These are phyloP conservation scores for Colletotrichum acutatum DNA, from an alignment of 2,329 filamentous ascomycete genomes.

Conservation along the genomic window DNA sequence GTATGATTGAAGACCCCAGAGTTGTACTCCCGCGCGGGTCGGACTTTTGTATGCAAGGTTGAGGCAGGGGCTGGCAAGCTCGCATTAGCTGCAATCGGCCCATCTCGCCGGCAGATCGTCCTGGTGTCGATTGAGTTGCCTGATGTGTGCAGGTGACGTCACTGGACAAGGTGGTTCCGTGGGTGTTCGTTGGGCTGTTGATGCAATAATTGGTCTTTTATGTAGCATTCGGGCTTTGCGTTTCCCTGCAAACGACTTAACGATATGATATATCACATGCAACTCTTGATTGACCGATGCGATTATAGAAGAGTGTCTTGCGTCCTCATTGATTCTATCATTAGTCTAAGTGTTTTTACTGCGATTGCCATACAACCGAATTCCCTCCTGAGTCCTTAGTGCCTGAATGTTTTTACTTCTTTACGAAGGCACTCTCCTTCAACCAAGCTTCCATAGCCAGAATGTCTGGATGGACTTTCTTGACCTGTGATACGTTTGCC, in stretches of 20 bases:
- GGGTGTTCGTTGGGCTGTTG: not conserved
- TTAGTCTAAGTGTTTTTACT: too few relatives aligned
- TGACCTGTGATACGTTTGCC: not conserved
- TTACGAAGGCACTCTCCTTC: conserved; percentile 11
- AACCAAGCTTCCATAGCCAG: conserved; percentile 11
- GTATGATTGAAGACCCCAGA: not conserved
- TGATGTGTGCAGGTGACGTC: not conserved
- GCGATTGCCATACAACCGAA: too few relatives aligned
- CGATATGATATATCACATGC: not conserved
- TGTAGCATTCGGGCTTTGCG: not conserved
- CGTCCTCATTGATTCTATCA: too few relatives aligned
- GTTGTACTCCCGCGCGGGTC: not conserved
- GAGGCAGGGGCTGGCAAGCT: not conserved
- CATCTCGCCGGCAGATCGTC: not conserved
- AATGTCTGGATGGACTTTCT: conserved; percentile 7
- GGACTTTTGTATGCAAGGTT: not conserved
- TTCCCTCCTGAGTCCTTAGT: too few relatives aligned
- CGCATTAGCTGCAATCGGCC: not conserved
- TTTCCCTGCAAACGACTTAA: not conserved
- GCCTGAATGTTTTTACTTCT: not conserved
- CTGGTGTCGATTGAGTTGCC: not conserved
- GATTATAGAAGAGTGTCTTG: too few relatives aligned
- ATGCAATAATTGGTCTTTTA: not conserved
- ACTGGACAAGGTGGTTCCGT: not conserved
- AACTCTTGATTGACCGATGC: not conserved